Percentiles rank a stretch among this genome's conserved stretches.
Conservation (phyloP, 2,329 filamentous ascomycete species). For the Dothideomycetidae sp. region DNA sequence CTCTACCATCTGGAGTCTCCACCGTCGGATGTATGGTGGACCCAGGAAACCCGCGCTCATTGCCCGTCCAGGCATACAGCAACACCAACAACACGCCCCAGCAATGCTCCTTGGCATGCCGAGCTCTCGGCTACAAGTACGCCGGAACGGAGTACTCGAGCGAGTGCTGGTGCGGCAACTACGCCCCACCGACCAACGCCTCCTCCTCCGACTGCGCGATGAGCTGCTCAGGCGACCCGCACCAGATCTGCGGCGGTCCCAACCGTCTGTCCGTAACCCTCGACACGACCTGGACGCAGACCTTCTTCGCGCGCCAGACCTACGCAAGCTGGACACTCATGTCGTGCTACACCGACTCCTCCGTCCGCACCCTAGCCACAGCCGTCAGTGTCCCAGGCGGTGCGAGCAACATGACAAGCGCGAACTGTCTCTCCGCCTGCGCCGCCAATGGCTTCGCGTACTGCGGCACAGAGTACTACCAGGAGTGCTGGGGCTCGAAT, state of each 20-base stretch:
- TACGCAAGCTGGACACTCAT: constrained; percentile 17
- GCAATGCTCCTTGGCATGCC: constrained; percentile 17
- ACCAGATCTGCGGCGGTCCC: constrained; percentile 19
- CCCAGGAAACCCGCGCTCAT: constrained; percentile 13
- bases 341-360: constrained; percentile 17
- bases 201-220: constrained; percentile 14
- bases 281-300: constrained; percentile 16
- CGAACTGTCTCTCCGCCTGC: constrained; percentile 19
- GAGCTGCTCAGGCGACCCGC: constrained; percentile 18
- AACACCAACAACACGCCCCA: constrained; percentile 14
- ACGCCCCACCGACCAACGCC: background rate
- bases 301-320: constrained; percentile 15
- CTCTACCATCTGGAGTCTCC: constrained; percentile 13
- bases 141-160: constrained; percentile 24
- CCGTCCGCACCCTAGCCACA: constrained; percentile 13
- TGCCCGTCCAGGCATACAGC: constrained; percentile 13
- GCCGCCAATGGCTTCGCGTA: constrained; percentile 14
- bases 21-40: constrained; percentile 21
- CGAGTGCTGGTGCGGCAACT: constrained; percentile 14
- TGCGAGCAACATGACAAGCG: constrained; percentile 15
- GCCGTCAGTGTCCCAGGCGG: constrained; percentile 15
- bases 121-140: constrained; percentile 15
- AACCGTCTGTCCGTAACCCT: constrained; percentile 16
- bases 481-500: constrained; percentile 16
- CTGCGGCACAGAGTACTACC: constrained; percentile 19